Evolutionary conservation across 495 filamentous ascomycete genomes (phyloP).

Genomic region (Bryoglossum gracile): DNA sequence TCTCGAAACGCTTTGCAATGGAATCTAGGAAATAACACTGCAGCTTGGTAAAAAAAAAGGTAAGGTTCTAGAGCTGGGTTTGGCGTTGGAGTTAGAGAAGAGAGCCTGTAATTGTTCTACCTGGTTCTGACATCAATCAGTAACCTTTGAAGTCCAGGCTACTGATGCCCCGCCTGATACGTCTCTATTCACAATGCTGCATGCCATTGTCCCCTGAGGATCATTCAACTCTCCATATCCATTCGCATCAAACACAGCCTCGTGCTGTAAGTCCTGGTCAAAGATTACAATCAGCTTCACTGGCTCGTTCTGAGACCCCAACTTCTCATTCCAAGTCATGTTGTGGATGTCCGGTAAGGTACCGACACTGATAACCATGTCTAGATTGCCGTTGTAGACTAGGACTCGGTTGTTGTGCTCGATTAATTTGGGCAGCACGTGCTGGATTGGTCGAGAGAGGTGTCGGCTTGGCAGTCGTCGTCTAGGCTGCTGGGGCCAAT

Average conservation of each 20-base stretch:
- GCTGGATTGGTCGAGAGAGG: slow-evolving; percentile 12
- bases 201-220: slow-evolving; percentile 27
- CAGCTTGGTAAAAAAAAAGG: no score
- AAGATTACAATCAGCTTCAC: background rate
- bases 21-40: no score
- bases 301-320: slow-evolving; percentile 39
- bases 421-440: slow-evolving; percentile 32
- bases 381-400: slow-evolving; percentile 51
- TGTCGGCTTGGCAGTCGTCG: background rate
- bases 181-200: slow-evolving; percentile 38
- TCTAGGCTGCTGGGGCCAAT: background rate
- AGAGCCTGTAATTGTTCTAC: no score
- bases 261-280: background rate
- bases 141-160: slow-evolving; percentile 50
- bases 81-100: no score
- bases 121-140: no score
- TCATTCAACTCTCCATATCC: slow-evolving; percentile 23
- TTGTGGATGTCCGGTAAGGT: slow-evolving; percentile 58
- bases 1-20: no score
- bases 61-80: no score
- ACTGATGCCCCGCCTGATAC: slow-evolving; percentile 46
- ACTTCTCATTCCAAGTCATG: slow-evolving; percentile 59
- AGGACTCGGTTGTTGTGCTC: slow-evolving; percentile 24
- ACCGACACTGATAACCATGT: slow-evolving; percentile 57
- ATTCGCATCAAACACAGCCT: slow-evolving; percentile 29